Evolutionary conservation across 176 grass and related monocot genomes (phyloP).

Genomic region (Otatea glauca): DNA sequence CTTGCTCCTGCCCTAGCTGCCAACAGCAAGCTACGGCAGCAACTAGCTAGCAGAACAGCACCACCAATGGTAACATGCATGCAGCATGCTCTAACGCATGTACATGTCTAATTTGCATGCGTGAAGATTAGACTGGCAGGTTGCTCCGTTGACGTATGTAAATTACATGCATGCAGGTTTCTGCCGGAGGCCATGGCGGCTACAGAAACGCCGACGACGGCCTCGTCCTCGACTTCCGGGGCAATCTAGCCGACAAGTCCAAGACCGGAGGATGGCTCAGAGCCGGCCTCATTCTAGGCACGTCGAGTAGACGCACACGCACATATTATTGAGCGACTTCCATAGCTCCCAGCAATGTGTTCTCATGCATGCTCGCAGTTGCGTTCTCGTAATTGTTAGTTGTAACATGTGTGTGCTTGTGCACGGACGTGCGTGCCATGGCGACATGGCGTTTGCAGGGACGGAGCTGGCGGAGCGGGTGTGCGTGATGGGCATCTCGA

Average conservation of each 20-base stretch:
- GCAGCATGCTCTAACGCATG: background rate
- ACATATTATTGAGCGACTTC: too few species aligned
- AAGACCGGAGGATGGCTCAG: conserved; percentile 61
- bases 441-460: conserved; percentile 14
- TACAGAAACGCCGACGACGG: background rate
- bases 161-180: conserved; percentile 43
- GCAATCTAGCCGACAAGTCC: conserved; percentile 54
- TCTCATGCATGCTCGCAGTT: too few species aligned
- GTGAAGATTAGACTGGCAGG: background rate
- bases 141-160: background rate
- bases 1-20: background rate
- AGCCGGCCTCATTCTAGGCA: conserved; percentile 60
- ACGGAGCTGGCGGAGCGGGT: conserved; percentile 62
- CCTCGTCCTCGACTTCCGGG: conserved; percentile 52
- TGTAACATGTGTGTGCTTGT: too few species aligned
- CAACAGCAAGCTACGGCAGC: background rate
- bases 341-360: background rate
- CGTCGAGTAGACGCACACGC: background rate
- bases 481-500: conserved; percentile 70
- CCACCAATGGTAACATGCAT: background rate
- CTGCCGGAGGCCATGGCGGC: conserved; percentile 8
- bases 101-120: background rate
- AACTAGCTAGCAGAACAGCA: background rate
- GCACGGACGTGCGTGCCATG: background rate
- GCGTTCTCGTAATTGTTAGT: background rate